phyloP scores from a whole-genome alignment of 1,139 yeast genomes.

The Diutina scorzettiae region DNA sequence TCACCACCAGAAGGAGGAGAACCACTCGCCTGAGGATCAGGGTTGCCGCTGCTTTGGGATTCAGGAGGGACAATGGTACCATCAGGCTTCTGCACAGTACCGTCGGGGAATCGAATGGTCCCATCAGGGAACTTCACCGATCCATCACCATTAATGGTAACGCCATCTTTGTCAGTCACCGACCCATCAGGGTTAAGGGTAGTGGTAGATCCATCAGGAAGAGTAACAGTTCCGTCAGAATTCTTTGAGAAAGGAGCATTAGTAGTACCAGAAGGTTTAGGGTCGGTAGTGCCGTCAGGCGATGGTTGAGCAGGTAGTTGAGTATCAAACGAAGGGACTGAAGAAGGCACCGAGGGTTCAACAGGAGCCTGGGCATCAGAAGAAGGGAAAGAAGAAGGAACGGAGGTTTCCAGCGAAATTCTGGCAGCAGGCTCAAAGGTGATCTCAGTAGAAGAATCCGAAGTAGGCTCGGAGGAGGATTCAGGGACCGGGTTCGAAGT shows the following conservation, averaged over 20 bases:
- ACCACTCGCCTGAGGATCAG: not conserved
- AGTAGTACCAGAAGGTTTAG: not conserved
- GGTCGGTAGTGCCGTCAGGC: not conserved
- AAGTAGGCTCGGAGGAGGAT: too few relatives aligned
- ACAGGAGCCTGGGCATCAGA: not conserved
- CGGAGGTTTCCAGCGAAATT: too few relatives aligned
- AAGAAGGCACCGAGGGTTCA: not conserved
- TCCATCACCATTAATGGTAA: not conserved
- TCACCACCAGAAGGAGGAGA: not conserved
- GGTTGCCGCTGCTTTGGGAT: not conserved
- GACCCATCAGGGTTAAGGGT: not conserved
- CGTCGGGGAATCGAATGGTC: not conserved
- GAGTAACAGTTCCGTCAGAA: not conserved
- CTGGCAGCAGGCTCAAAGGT: too few relatives aligned
- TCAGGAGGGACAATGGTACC: not conserved
- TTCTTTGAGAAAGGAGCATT: not conserved
- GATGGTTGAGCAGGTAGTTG: not conserved
- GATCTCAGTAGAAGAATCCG: too few relatives aligned
- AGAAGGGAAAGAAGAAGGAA: not conserved
- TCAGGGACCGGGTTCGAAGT: too few relatives aligned
- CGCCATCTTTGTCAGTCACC: not conserved
- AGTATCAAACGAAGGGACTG: not conserved
- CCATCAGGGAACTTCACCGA: not conserved
- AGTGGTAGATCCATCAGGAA: not conserved
- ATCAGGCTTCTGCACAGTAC: not conserved